These are phyloP conservation scores for Aspergillus cristatus DNA, from an alignment of 495 filamentous ascomycete genomes.

Conservation along the genomic window DNA sequence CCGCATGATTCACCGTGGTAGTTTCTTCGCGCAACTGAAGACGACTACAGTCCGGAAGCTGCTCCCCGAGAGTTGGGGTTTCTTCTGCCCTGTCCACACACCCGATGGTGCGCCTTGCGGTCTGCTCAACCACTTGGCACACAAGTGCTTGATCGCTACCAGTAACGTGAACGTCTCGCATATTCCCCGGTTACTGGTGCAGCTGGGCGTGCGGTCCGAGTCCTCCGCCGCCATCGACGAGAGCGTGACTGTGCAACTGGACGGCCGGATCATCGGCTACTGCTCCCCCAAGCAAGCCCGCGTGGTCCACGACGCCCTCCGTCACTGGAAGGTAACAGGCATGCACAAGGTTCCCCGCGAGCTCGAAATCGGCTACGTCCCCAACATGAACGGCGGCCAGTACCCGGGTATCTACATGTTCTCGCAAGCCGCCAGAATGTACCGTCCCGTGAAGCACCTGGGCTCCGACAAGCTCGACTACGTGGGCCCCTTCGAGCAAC, in stretches of 20 bases:
- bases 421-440: slow-evolving; percentile 75
- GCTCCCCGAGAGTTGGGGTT: slow-evolving; percentile 94
- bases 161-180: slow-evolving; percentile 57
- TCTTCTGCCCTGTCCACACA: slow-evolving; percentile 94
- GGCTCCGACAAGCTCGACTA: slow-evolving; percentile 74
- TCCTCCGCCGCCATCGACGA: slow-evolving; percentile 68
- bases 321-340: slow-evolving; percentile 93
- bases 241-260: slow-evolving; percentile 78
- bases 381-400: slow-evolving; percentile 76
- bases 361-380: slow-evolving; percentile 87
- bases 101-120: slow-evolving; percentile 94
- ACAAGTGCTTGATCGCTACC: slow-evolving; percentile 88
- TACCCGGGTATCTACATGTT: slow-evolving; percentile 96
- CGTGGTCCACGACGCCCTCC: slow-evolving; percentile 69
- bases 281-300: slow-evolving; percentile 75
- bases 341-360: slow-evolving; percentile 72
- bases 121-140: slow-evolving; percentile 87
- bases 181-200: slow-evolving; percentile 59
- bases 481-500: slow-evolving; percentile 90
- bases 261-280: slow-evolving; percentile 84
- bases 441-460: slow-evolving; percentile 85
- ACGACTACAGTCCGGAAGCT: slow-evolving; percentile 94
- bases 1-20: slow-evolving; percentile 97
- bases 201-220: slow-evolving; percentile 64
- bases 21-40: slow-evolving; percentile 95